Conservation (phyloP, 2,329 filamentous ascomycete species). For the Fusarium sororula region DNA sequence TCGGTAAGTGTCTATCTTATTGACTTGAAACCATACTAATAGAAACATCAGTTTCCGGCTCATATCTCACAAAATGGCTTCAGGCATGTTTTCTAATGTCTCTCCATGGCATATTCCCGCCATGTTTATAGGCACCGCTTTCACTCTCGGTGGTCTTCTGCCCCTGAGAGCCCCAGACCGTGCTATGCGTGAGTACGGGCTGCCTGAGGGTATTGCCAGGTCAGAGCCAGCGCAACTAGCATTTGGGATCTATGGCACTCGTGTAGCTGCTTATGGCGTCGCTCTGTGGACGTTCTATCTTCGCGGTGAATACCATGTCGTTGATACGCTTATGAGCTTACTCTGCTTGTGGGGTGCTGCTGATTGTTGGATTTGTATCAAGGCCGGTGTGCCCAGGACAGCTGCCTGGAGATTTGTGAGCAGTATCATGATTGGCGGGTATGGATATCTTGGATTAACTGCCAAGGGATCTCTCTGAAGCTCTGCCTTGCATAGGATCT, state of each 20-base stretch:
- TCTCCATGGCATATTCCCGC: slow-evolving; percentile 41
- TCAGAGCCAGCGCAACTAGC: slow-evolving; percentile 44
- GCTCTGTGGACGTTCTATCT: slow-evolving; percentile 39
- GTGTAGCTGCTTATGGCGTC: slow-evolving; percentile 31
- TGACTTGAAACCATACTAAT: not conserved
- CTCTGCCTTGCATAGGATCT: not conserved
- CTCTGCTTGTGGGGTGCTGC: slow-evolving; percentile 26
- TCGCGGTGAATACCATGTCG: slow-evolving; percentile 16
- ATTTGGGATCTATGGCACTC: slow-evolving; percentile 42
- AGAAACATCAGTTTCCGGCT: not conserved
- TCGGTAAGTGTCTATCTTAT: not conserved
- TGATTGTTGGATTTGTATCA: slow-evolving; percentile 39
- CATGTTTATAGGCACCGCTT: slow-evolving; percentile 43
- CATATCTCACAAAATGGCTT: slow-evolving; percentile 11
- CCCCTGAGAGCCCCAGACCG: slow-evolving; percentile 45
- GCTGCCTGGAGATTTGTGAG: slow-evolving; percentile 24
- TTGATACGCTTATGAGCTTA: slow-evolving; percentile 37
- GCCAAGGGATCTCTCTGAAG: slow-evolving; percentile 10
- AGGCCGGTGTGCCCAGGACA: slow-evolving; percentile 27
- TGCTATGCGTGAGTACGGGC: slow-evolving; percentile 47
- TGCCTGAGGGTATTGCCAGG: slow-evolving; percentile 44
- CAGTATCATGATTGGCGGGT: slow-evolving; percentile 21
- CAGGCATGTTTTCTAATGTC: slow-evolving; percentile 18
- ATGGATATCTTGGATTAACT: slow-evolving; percentile 33
- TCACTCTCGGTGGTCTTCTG: slow-evolving; percentile 46